Evolutionary conservation across 2,329 filamentous ascomycete genomes (phyloP).

Genomic region (Zasmidium citrigriseum): DNA sequence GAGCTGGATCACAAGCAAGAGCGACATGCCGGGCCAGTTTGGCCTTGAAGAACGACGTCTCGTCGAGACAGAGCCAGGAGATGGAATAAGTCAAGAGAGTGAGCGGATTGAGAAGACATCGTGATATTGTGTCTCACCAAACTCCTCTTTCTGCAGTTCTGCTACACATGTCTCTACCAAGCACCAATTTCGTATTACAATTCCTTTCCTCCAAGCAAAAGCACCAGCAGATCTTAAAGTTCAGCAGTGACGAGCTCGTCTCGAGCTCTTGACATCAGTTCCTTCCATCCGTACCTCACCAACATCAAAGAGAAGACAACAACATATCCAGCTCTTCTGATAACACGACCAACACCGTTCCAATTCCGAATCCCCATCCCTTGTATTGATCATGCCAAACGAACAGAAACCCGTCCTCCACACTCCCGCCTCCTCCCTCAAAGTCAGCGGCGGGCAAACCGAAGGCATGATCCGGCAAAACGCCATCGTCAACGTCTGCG

Average conservation of each 20-base stretch:
- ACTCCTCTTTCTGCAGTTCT: too few species aligned
- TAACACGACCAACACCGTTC: background rate
- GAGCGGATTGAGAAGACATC: too few species aligned
- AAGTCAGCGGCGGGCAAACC: slow-evolving; percentile 48
- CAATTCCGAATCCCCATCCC: too few species aligned
- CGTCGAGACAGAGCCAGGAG: background rate
- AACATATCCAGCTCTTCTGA: background rate
- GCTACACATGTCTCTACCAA: too few species aligned
- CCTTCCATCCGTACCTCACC: background rate
- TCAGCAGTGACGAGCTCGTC: too few species aligned
- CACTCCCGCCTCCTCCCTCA: slow-evolving; percentile 50
- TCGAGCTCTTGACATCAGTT: background rate
- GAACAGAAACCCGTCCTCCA: slow-evolving; percentile 51
- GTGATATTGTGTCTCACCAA: too few species aligned
- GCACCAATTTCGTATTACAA: too few species aligned
- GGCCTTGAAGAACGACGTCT: background rate
- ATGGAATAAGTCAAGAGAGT: background rate
- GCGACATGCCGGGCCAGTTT: too few species aligned
- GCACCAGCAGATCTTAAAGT: too few species aligned
- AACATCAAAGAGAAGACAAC: background rate
- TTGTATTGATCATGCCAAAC: slow-evolving; percentile 11
- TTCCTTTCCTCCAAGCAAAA: too few species aligned
- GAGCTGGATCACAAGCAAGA: too few species aligned
- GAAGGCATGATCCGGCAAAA: slow-evolving; percentile 51
- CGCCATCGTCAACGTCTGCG: slow-evolving; percentile 65